These are phyloP conservation scores for Anthracocystis panici-leucophaei DNA, from an alignment of 1,284 basidiomycete species.

Conservation along the genomic window DNA sequence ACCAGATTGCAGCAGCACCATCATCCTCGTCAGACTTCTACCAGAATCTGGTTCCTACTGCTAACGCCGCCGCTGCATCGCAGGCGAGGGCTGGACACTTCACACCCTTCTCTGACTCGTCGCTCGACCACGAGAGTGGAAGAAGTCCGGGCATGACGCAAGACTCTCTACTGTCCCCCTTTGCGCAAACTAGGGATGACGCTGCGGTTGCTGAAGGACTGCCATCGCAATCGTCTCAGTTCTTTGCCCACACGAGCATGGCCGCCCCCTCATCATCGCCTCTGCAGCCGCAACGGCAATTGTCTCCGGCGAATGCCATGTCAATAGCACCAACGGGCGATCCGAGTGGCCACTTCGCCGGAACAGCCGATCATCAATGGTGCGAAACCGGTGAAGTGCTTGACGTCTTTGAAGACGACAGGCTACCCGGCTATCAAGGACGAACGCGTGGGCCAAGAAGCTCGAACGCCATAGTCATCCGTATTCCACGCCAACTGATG, in stretches of 20 bases:
- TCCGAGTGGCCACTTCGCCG: neutral
- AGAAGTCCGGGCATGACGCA: too few species aligned
- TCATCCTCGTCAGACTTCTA: neutral
- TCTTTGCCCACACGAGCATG: neutral
- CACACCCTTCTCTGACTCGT: neutral
- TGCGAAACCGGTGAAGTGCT: conserved; percentile 8
- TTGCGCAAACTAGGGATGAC: neutral
- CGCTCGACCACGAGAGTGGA: too few species aligned
- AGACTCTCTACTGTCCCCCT: too few species aligned
- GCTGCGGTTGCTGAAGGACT: neutral
- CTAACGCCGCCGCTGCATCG: neutral
- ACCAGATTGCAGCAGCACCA: neutral
- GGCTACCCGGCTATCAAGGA: conserved; percentile 33
- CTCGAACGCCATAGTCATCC: conserved; percentile 5
- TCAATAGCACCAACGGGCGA: neutral
- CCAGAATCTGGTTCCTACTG: neutral
- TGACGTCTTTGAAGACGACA: conserved; percentile 30
- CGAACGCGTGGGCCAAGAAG: conserved; percentile 3
- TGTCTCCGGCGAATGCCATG: neutral
- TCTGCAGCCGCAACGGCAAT: neutral
- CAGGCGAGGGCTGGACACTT: neutral
- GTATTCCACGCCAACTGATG: conserved; percentile 37
- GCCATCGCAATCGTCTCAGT: too few species aligned
- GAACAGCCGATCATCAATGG: neutral
- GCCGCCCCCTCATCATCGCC: neutral